Evolutionary conservation across 2,329 filamentous ascomycete genomes (phyloP).

Genomic region (Esteya vermicola): DNA sequence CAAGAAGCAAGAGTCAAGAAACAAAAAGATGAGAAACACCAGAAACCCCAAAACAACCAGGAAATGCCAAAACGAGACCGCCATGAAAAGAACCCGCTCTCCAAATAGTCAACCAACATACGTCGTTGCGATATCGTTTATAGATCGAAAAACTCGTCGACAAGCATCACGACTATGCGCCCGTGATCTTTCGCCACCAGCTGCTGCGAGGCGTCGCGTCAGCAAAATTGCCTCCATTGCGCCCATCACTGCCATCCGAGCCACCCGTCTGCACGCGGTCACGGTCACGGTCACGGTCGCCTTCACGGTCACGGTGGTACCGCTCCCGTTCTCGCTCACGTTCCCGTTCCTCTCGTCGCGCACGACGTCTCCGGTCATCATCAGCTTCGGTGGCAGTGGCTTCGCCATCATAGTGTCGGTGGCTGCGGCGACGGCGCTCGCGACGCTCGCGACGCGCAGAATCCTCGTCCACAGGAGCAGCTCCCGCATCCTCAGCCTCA

Average conservation of each 20-base stretch:
- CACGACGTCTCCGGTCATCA: conserved; percentile 15
- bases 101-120: too few relatives aligned
- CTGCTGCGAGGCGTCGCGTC: conserved; percentile 37
- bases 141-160: too few relatives aligned
- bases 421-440: conserved; percentile 31
- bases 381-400: conserved; percentile 17
- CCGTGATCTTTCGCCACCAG: conserved; percentile 45
- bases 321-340: conserved; percentile 11
- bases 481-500: not conserved
- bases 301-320: conserved; percentile 18
- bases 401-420: conserved; percentile 23
- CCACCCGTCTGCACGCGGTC: conserved; percentile 10
- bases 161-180: conserved; percentile 1
- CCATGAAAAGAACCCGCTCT: too few relatives aligned
- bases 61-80: not conserved
- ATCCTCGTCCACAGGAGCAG: conserved; percentile 22
- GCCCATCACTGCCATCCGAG: conserved; percentile 19
- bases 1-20: not conserved
- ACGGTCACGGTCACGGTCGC: conserved; percentile 2
- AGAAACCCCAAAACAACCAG: not conserved
- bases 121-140: too few relatives aligned
- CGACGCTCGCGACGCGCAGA: conserved; percentile 36
- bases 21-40: not conserved
- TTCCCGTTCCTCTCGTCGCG: conserved; percentile 17
- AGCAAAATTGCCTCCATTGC: conserved; percentile 25